phyloP scores from a whole-genome alignment of 805 yeast species.

The Ogataea paradorogensis region DNA sequence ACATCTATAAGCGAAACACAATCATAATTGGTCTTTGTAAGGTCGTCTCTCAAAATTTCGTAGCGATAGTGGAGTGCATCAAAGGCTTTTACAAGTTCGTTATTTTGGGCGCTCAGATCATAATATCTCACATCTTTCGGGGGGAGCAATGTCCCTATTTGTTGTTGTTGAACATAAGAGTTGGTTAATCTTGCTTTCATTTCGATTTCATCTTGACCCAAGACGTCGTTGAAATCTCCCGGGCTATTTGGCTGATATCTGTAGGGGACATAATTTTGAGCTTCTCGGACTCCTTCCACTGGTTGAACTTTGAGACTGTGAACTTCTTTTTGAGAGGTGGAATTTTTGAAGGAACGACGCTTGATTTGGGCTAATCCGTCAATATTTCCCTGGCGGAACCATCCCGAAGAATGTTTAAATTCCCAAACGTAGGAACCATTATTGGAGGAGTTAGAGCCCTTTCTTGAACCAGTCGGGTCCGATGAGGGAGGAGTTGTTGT shows the following conservation, averaged over 20 bases:
- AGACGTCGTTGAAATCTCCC: slow-evolving; percentile 18
- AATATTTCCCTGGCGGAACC: slow-evolving; percentile 76
- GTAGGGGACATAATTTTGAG: slow-evolving; percentile 28
- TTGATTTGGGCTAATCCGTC: slow-evolving; percentile 73
- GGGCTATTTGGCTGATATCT: slow-evolving; percentile 23
- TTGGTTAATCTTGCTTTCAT: slow-evolving; percentile 24
- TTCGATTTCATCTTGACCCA: slow-evolving; percentile 23
- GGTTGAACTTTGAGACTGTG: slow-evolving; percentile 26
- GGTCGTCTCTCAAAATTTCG: slow-evolving; percentile 47
- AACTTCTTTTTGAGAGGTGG: slow-evolving; percentile 30
- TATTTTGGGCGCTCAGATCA: slow-evolving; percentile 17
- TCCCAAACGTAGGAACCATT: slow-evolving; percentile 58
- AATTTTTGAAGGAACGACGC: slow-evolving; percentile 54
- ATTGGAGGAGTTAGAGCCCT: slow-evolving; percentile 22
- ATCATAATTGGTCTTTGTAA: slow-evolving; percentile 50
- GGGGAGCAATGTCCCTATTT: slow-evolving; percentile 19
- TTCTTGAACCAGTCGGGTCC: slow-evolving; percentile 19
- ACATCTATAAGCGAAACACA: slow-evolving; percentile 49
- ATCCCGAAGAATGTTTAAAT: slow-evolving; percentile 77
- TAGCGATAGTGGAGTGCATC: slow-evolving; percentile 42
- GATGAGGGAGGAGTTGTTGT: slow-evolving; percentile 9
- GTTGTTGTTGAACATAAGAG: slow-evolving; percentile 19
- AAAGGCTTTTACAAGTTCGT: slow-evolving; percentile 44
- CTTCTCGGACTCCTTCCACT: slow-evolving; percentile 15
- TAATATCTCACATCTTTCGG: slow-evolving; percentile 9